Percentiles rank a stretch among this genome's conserved stretches.
phyloP scores from a whole-genome alignment of 148 eudicot species.

The Amaranthus hypochondriacus region DNA sequence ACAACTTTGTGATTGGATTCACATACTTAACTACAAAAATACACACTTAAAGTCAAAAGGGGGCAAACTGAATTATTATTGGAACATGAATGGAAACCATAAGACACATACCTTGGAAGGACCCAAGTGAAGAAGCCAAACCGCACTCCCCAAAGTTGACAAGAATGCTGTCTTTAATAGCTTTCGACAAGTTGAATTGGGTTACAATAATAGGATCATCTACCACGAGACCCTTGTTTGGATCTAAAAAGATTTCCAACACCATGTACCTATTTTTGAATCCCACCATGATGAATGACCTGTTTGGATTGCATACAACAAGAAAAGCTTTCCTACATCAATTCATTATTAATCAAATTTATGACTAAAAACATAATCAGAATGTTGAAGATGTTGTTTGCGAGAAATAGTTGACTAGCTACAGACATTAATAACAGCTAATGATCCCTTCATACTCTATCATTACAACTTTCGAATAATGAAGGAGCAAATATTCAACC shows the following conservation, averaged over 20 bases:
- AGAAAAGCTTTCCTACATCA: not conserved
- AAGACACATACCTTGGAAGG: slow-evolving; percentile 56
- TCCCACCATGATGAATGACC: slow-evolving; percentile 61
- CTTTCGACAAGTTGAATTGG: slow-evolving; percentile 55
- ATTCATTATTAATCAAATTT: not conserved
- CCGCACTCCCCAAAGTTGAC: slow-evolving; percentile 96
- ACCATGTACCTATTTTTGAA: slow-evolving; percentile 88
- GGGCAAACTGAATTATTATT: not conserved
- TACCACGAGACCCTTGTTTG: slow-evolving; percentile 45
- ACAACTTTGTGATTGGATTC: slow-evolving; percentile 80
- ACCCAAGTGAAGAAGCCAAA: slow-evolving; percentile 69
- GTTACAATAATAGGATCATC: slow-evolving; percentile 64
- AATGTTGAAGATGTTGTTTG: too few relatives aligned
- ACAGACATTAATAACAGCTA: too few relatives aligned
- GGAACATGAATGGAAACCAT: not conserved
- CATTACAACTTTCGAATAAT: too few relatives aligned
- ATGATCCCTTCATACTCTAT: too few relatives aligned
- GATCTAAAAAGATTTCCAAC: slow-evolving; percentile 75
- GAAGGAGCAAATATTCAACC: too few relatives aligned
- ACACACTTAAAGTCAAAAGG: not conserved
- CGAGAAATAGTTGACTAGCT: too few relatives aligned
- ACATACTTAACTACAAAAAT: slow-evolving; percentile 67
- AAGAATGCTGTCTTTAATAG: slow-evolving; percentile 73
- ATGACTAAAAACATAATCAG: not conserved
- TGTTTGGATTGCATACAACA: not conserved